These are phyloP conservation scores for Solanum peruvianum DNA, from an alignment of 257 asterid genomes.

Conservation along the genomic window DNA sequence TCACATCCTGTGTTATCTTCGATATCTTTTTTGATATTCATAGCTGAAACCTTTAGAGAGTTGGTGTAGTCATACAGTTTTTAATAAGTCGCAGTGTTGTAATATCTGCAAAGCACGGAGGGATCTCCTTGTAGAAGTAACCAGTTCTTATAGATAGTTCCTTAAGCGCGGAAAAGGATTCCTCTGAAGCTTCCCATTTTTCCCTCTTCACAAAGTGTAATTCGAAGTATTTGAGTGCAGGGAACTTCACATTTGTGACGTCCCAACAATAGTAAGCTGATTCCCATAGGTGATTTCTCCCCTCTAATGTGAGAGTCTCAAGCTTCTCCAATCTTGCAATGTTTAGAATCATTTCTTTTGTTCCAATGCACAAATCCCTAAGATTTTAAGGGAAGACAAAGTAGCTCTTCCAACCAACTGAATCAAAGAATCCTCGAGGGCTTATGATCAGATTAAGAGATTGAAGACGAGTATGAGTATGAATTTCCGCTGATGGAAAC, in stretches of 20 bases:
- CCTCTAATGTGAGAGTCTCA: background rate
- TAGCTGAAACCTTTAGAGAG: background rate
- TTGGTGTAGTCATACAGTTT: background rate
- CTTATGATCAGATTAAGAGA: background rate
- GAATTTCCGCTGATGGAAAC: background rate
- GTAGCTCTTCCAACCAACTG: background rate
- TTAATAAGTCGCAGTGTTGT: background rate
- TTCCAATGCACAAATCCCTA: background rate
- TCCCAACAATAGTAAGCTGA: rapidly evolving
- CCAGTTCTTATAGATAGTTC: rapidly evolving
- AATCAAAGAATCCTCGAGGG: background rate
- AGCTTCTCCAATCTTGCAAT: background rate
- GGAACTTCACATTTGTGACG: background rate
- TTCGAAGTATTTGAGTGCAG: background rate
- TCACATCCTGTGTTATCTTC: background rate
- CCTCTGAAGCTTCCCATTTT: background rate
- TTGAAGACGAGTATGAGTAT: background rate
- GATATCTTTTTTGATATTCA: background rate
- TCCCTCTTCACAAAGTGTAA: rapidly evolving
- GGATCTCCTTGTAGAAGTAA: background rate
- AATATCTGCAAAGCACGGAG: background rate
- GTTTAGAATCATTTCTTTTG: background rate
- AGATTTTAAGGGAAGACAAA: background rate
- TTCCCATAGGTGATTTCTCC: background rate
- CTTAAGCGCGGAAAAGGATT: background rate